A percentile compares a stretch with the other conserved stretches of the same genome.
Conservation (phyloP, 2,329 filamentous ascomycete genomes). For the Diplodia mutila region DNA sequence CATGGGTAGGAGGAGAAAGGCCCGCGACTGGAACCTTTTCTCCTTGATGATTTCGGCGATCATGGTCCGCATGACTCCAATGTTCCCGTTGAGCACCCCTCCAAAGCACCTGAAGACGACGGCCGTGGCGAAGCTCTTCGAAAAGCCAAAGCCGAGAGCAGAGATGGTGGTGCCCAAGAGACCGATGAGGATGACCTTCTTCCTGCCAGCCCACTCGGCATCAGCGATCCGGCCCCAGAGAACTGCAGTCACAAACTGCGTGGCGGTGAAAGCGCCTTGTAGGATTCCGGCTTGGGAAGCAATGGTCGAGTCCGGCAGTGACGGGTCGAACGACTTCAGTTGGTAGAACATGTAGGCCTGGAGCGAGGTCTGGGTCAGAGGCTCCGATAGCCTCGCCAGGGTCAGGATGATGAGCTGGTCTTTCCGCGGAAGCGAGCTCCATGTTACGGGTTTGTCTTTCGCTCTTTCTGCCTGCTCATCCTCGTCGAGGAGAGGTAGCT, state of each 20-base stretch:
- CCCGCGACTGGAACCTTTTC: slow-evolving; percentile 63
- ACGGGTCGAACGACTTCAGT: slow-evolving; percentile 74
- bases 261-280: slow-evolving; percentile 77
- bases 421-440: slow-evolving; percentile 75
- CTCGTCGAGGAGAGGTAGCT: slow-evolving; percentile 11
- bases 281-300: slow-evolving; percentile 77
- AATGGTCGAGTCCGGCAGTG: slow-evolving; percentile 64
- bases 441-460: slow-evolving; percentile 61
- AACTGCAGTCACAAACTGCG: slow-evolving; percentile 82
- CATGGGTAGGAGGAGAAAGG: slow-evolving; percentile 66
- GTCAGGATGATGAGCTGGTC: slow-evolving; percentile 77
- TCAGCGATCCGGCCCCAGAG: slow-evolving; percentile 76
- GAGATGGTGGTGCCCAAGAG: slow-evolving; percentile 70
- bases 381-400: slow-evolving; percentile 78
- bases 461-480: slow-evolving; percentile 24
- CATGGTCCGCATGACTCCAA: slow-evolving; percentile 75
- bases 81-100: slow-evolving; percentile 71
- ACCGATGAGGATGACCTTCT: slow-evolving; percentile 77
- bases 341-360: slow-evolving; percentile 82
- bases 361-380: slow-evolving; percentile 70
- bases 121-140: slow-evolving; percentile 63
- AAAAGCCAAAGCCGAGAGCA: slow-evolving; percentile 71
- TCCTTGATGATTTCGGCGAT: slow-evolving; percentile 72
- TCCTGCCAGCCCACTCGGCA: slow-evolving; percentile 67
- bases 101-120: slow-evolving; percentile 69